Evolutionary conservation across 2,329 filamentous ascomycete species (phyloP).

Genomic region (Fusarium liriodendri): DNA sequence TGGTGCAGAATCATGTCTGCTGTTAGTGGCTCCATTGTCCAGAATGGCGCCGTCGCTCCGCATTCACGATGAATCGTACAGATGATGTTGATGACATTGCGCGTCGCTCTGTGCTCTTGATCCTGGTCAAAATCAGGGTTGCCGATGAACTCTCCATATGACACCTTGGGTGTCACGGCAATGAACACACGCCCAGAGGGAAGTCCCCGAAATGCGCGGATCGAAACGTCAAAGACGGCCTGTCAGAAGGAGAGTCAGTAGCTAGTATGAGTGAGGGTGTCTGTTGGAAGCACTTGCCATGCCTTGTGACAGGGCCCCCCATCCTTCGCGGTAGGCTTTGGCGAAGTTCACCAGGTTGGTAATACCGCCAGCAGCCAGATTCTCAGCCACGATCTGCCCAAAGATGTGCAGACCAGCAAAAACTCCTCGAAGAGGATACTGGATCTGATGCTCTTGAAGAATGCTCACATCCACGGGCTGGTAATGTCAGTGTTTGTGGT

Average conservation of each 20-base stretch:
- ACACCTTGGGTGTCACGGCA: conserved; percentile 41
- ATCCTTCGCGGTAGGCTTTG: conserved; percentile 34
- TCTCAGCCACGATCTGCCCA: conserved; percentile 19
- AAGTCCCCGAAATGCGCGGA: conserved; percentile 17
- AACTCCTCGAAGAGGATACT: background rate
- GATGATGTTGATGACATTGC: background rate
- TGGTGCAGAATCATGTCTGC: too few relatives aligned
- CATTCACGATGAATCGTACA: background rate
- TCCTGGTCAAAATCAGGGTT: background rate
- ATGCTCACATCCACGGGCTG: background rate
- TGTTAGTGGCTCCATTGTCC: background rate
- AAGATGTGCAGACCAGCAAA: conserved; percentile 23
- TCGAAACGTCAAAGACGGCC: conserved; percentile 45
- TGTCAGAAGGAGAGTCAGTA: conserved; percentile 9
- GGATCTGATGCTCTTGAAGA: background rate
- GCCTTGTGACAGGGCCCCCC: conserved; percentile 37
- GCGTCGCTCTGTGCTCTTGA: background rate
- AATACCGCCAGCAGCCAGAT: conserved; percentile 37
- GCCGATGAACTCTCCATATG: conserved; percentile 20
- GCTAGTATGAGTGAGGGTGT: background rate
- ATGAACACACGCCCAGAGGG: conserved; percentile 42
- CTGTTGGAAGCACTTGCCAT: conserved; percentile 33
- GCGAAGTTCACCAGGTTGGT: conserved; percentile 38
- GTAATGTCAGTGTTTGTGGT: background rate
- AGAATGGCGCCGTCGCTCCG: conserved; percentile 12